phyloP scores from a whole-genome alignment of 306 rosid genomes.

The Luffa aegyptiaca region DNA sequence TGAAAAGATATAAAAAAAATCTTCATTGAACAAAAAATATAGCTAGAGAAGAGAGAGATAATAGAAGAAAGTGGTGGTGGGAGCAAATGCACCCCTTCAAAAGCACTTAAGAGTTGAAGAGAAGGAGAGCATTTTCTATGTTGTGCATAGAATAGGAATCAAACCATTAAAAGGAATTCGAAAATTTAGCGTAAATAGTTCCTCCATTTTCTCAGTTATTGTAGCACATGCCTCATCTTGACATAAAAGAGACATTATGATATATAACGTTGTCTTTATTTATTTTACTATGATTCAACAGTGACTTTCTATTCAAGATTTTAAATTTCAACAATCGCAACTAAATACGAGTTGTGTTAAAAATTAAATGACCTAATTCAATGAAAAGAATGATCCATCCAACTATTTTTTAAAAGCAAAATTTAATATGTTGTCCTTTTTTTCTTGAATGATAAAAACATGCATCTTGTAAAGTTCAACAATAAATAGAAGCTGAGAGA shows the following conservation, averaged over 20 bases:
- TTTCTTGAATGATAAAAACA: not conserved
- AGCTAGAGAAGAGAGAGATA: not conserved
- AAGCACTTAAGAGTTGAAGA: not conserved
- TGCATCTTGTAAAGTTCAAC: not conserved
- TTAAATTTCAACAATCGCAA: not conserved
- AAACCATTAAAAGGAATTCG: not conserved
- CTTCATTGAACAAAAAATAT: not conserved
- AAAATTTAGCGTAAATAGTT: not conserved
- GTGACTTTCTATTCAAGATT: not conserved
- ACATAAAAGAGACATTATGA: not conserved
- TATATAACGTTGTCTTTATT: not conserved
- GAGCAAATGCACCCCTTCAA: not conserved
- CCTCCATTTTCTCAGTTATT: not conserved
- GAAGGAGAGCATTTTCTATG: not conserved
- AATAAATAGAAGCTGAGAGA: not conserved
- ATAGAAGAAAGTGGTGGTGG: not conserved
- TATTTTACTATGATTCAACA: not conserved
- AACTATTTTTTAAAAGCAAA: not conserved
- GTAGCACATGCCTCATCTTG: not conserved
- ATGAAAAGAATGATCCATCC: not conserved
- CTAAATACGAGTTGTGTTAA: not conserved
- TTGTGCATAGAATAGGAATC: not conserved
- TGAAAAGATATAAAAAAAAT: not conserved
- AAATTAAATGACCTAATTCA: not conserved
- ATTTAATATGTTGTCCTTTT: not conserved